phyloP scores from a whole-genome alignment of 176 grass and related monocot species.

The Luzula sylvatica region DNA sequence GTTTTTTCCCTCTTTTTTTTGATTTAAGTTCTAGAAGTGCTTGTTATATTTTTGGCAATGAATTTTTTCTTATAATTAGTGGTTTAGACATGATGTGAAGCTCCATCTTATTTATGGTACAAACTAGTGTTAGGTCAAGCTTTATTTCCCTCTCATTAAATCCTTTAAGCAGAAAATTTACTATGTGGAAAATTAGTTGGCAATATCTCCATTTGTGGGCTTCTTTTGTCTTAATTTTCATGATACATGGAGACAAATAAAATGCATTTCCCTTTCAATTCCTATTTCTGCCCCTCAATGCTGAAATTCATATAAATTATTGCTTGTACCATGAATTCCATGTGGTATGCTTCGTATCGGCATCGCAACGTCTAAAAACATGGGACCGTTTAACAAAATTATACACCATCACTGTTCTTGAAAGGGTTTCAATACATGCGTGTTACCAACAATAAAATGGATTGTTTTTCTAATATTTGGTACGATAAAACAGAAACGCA shows the following conservation, averaged over 20 bases:
- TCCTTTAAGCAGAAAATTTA: conserved; percentile 5
- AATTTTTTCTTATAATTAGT: background rate
- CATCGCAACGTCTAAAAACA: too few relatives aligned
- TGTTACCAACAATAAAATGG: background rate
- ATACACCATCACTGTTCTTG: conserved; percentile 6
- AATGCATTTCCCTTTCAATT: conserved; percentile 17
- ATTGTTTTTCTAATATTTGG: too few relatives aligned
- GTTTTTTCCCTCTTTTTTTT: background rate
- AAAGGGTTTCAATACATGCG: background rate
- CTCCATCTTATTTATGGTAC: conserved; percentile 11
- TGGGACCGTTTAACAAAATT: background rate
- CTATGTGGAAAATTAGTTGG: conserved; percentile 23
- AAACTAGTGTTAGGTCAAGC: background rate
- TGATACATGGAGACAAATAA: background rate
- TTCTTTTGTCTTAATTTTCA: conserved; percentile 3
- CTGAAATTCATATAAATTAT: background rate
- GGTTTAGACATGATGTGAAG: conserved; percentile 19
- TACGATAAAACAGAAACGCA: conserved; percentile 44
- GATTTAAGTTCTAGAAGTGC: background rate
- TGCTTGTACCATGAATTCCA: conserved; percentile 13
- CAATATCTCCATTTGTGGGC: background rate
- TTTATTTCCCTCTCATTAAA: conserved; percentile 8
- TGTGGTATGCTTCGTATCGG: conserved; percentile 3
- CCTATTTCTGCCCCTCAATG: background rate
- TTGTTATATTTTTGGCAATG: background rate